Percentiles rank a stretch among this genome's conserved stretches.
Evolutionary conservation across 768 basidiomycete genomes (phyloP).

Genomic region (Steccherinum ochraceum): DNA sequence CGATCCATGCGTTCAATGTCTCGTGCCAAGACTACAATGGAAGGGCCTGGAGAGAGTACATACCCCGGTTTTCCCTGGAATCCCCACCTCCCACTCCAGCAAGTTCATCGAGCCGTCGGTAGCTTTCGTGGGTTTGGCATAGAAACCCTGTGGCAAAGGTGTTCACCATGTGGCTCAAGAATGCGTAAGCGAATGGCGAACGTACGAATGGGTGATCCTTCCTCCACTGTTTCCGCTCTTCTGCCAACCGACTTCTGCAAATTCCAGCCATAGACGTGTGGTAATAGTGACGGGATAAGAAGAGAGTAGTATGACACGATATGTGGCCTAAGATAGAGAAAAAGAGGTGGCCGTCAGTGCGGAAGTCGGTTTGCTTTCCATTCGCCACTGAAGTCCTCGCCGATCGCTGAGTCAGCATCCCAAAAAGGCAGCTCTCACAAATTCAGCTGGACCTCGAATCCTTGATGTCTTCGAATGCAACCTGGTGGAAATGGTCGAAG

Average conservation of each 20-base stretch:
- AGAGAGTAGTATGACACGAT: too few relatives aligned
- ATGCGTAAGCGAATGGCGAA: slow-evolving; percentile 11
- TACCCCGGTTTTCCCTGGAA: slow-evolving; percentile 88
- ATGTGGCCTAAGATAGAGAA: too few relatives aligned
- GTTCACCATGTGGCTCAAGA: neutral
- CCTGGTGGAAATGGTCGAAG: too few relatives aligned
- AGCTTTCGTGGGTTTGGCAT: slow-evolving; percentile 87
- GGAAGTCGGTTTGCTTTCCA: neutral
- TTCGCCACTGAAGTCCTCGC: neutral
- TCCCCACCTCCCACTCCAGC: slow-evolving; percentile 98
- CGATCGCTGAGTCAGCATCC: neutral
- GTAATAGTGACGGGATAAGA: too few relatives aligned
- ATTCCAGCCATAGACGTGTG: slow-evolving; percentile 79
- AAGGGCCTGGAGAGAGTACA: slow-evolving; percentile 27
- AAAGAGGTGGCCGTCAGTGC: too few relatives aligned
- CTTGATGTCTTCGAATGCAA: too few relatives aligned
- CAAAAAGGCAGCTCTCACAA: too few relatives aligned
- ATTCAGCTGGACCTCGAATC: too few relatives aligned
- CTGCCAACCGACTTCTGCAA: slow-evolving; percentile 85
- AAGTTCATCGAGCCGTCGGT: slow-evolving; percentile 93
- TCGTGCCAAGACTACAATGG: slow-evolving; percentile 15
- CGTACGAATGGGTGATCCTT: slow-evolving; percentile 98
- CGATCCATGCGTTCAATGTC: slow-evolving; percentile 15
- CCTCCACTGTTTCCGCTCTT: slow-evolving; percentile 98
- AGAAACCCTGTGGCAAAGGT: slow-evolving; percentile 89